Evolutionary conservation across 2,329 filamentous ascomycete species (phyloP).

Genomic region (Shiraia sp.): DNA sequence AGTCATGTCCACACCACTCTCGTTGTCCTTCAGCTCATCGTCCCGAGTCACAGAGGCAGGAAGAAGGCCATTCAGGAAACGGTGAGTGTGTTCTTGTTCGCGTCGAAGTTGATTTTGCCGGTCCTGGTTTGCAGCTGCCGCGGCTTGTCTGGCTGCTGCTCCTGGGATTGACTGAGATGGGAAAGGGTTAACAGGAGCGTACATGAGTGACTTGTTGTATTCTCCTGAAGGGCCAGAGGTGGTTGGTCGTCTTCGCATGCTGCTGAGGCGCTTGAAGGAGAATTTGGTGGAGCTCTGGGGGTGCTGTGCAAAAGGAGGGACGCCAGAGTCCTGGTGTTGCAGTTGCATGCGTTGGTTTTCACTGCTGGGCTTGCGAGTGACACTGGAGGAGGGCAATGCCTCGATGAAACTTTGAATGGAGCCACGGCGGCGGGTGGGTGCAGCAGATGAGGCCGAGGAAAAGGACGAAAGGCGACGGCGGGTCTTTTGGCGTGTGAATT

Average conservation of each 20-base stretch:
- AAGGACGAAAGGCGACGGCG: slow-evolving; percentile 40
- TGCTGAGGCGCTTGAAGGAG: slow-evolving; percentile 34
- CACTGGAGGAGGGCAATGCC: slow-evolving; percentile 15
- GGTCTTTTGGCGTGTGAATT: slow-evolving; percentile 39
- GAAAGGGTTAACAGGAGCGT: slow-evolving; percentile 14
- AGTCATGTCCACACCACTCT: slow-evolving; percentile 44
- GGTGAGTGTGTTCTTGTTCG: slow-evolving; percentile 39
- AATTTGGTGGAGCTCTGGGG: slow-evolving; percentile 26
- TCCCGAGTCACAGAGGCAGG: slow-evolving; percentile 7
- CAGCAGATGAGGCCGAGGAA: slow-evolving; percentile 25
- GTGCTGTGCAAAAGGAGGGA: slow-evolving; percentile 21
- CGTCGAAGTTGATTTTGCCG: slow-evolving; percentile 31
- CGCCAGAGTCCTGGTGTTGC: slow-evolving; percentile 40
- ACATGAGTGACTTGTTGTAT: no score
- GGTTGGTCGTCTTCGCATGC: slow-evolving; percentile 37
- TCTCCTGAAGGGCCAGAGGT: slow-evolving; percentile 31
- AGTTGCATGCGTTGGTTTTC: slow-evolving; percentile 30
- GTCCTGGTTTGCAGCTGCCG: slow-evolving; percentile 41
- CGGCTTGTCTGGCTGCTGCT: slow-evolving; percentile 39
- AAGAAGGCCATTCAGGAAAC: slow-evolving; percentile 35
- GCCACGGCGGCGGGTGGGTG: slow-evolving; percentile 29
- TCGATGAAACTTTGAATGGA: slow-evolving; percentile 36
- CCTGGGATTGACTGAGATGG: slow-evolving; percentile 22
- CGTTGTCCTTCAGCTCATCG: slow-evolving; percentile 42
- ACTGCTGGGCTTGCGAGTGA: slow-evolving; percentile 21